These are phyloP conservation scores for Sordariomycetes sp. DNA, from an alignment of 2,329 filamentous ascomycete genomes.

Conservation along the genomic window DNA sequence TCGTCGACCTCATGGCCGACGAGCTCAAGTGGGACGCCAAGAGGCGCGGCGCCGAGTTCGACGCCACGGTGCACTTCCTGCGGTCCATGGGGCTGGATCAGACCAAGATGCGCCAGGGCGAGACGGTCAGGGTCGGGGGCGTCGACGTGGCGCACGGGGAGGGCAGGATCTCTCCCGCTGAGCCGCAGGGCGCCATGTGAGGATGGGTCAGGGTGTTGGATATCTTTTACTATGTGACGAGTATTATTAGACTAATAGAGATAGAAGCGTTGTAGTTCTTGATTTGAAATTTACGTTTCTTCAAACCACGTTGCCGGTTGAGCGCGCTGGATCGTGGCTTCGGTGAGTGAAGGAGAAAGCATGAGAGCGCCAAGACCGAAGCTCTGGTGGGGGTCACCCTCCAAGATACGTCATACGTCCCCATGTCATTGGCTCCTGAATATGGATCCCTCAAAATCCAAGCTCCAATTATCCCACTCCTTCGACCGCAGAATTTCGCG, in stretches of 20 bases:
- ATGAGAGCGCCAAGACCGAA: no score
- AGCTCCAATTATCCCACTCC: no score
- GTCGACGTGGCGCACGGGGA: neutral
- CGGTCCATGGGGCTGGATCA: slow-evolving; percentile 30
- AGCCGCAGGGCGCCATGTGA: neutral
- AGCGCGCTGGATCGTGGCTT: no score
- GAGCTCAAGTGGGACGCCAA: slow-evolving; percentile 54
- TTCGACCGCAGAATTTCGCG: no score
- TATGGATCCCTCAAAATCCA: no score
- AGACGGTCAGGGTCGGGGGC: slow-evolving; percentile 11
- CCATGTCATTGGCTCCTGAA: no score
- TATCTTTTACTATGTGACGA: neutral
- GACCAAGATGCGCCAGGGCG: slow-evolving; percentile 12
- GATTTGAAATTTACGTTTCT: neutral
- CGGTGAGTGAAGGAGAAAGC: no score
- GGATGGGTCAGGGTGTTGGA: neutral
- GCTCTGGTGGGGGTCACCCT: no score
- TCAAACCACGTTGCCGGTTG: no score
- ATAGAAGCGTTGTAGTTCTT: neutral
- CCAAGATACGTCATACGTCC: no score
- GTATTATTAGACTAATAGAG: neutral
- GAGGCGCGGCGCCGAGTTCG: slow-evolving; percentile 45
- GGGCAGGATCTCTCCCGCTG: neutral
- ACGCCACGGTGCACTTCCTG: slow-evolving; percentile 36
- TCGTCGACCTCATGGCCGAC: slow-evolving; percentile 63